Base-by-base conservation (phyloP, 2,329 filamentous ascomycete species). In the Exophiala aquamarina region DNA sequence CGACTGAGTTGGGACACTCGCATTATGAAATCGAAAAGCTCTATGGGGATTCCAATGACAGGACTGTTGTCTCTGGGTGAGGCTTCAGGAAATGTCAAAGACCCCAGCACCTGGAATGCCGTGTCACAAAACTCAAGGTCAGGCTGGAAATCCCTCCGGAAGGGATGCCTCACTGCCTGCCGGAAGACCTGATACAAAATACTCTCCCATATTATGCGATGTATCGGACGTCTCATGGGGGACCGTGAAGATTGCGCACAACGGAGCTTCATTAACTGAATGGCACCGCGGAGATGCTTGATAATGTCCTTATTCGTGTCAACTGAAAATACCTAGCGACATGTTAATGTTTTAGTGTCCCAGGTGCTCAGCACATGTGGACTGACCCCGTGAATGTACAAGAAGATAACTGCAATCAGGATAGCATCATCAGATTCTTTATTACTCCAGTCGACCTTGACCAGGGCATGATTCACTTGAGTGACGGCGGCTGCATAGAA, bases 341-440 rank as follows among this genome's bases (percentile, higher is more conserved):
- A n/a, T 11, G 42, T 45, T 33, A 45, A 29, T 15, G 15, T 3
- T 9, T 41, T 15, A 7, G 29, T 23, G 8, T 4, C 7, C 23
- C 6, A 17, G 28, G n/a, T n/a, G n/a, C n/a, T n/a, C n/a, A n/a
- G n/a, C n/a, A n/a, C n/a, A n/a, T n/a, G n/a, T 17, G 23, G 10
- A 44, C 51, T 48, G 40, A 54, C 51, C n/a, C 51, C 51, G 19
- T 54, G 51, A n/a, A 54, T 42, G 19, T 54, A 54, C 10, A 54
- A 26, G 17, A 50, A 39, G 18, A 29, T 45, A 20, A 54, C 41
- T 17, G 39, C 32, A 14, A 42, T 29, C 36, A 50, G 19, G 2
- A 54, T 18, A 4, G 47, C 44, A 33, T 50, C 47, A 32, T 50
- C 47, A 19, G 40, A 44, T 13, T 42, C 40, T 29, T 54, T 47